A percentile compares a stretch with the other conserved stretches of the same genome.
These are phyloP conservation scores for Cercospora sesami DNA, from an alignment of 2,329 filamentous ascomycete genomes.

Conservation along the genomic window DNA sequence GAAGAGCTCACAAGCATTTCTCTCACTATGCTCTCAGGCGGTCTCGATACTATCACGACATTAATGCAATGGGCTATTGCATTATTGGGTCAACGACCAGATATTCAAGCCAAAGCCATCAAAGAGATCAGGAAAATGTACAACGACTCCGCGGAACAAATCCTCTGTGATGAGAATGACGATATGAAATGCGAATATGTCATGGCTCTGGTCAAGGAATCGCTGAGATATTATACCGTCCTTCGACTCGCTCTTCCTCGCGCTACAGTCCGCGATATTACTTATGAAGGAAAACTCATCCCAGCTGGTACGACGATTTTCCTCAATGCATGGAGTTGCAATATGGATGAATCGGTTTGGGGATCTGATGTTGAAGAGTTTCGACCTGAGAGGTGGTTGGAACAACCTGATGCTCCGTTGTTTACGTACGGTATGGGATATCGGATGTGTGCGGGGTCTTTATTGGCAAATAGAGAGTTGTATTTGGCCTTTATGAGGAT, in stretches of 20 bases:
- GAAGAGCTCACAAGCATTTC: slow-evolving; percentile 66
- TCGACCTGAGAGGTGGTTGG: slow-evolving; percentile 61
- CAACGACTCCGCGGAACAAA: slow-evolving; percentile 45
- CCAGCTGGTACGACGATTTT: slow-evolving; percentile 65
- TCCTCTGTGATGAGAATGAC: slow-evolving; percentile 61
- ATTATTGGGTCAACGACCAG: slow-evolving; percentile 58
- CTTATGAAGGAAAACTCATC: slow-evolving; percentile 59
- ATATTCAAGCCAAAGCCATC: slow-evolving; percentile 63
- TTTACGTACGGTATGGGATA: slow-evolving; percentile 68
- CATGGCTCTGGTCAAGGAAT: slow-evolving; percentile 63
- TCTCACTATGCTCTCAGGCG: slow-evolving; percentile 67
- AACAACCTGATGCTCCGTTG: slow-evolving; percentile 62
- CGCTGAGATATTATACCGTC: slow-evolving; percentile 63
- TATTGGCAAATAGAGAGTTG: slow-evolving; percentile 64
- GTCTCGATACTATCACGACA: slow-evolving; percentile 66
- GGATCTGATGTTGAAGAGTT: slow-evolving; percentile 54
- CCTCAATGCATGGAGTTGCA: slow-evolving; percentile 68
- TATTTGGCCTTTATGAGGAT: slow-evolving; percentile 65
- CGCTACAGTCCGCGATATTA: slow-evolving; percentile 60
- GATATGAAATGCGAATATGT: slow-evolving; percentile 66
- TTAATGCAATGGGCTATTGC: slow-evolving; percentile 66
- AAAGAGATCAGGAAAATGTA: slow-evolving; percentile 59
- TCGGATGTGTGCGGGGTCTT: slow-evolving; percentile 65
- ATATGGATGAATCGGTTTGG: slow-evolving; percentile 53
- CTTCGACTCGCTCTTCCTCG: slow-evolving; percentile 63